Base-by-base conservation (phyloP, 164 flowering plant species). In the Tinospora cordifolia region DNA sequence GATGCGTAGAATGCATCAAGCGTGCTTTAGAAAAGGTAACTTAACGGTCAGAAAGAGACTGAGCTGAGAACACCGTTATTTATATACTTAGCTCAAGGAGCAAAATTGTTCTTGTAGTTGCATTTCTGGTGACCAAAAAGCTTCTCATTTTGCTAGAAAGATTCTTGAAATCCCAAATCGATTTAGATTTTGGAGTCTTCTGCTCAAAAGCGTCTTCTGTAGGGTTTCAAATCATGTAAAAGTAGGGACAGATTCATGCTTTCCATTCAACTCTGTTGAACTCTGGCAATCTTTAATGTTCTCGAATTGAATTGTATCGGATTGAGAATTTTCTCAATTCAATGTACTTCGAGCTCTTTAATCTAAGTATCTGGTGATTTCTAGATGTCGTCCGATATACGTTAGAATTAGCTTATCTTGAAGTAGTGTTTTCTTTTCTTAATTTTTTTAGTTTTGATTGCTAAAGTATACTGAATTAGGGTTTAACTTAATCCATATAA, bases 301-400 rank as follows among this genome's bases (percentile, higher is more conserved):
- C 19, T 39, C 4, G n/a, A 8, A 8, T 34, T 34, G 17, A 64
- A 7, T 30, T 36, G 8, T 14, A n/a, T 62, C 24, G 19, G 22
- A 0, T 36, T 64, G 6, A 26, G 11, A 14, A 54, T 19, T 7
- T n/a, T 11, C 17, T 9, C 27, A 1, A 10, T 51, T 21, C 27
- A 8, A 24, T 26, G 62, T 21, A 25, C 25, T 12, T 60, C 30
- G 27, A 22, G 30, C 9, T 63, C 40, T 63, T 30, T 21, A 13
- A 19, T 27, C 36, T 36, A 3, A 60, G 17, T 2, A 17, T 7
- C 3, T n/a, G 30, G 17, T 10, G 34, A 60, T 24, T 60, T 24
- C 70, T 77, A 77, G 77, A 82, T 86, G 87, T 85, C 88, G 47
- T 81, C 82, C 70, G 90, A 86, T 71, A 82, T 86, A 15, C 76